Evolutionary conservation across 768 basidiomycete species (phyloP), one percentile per base, ranked within the genome.

Genomic region (Kwoniella dejecticola): DNA sequence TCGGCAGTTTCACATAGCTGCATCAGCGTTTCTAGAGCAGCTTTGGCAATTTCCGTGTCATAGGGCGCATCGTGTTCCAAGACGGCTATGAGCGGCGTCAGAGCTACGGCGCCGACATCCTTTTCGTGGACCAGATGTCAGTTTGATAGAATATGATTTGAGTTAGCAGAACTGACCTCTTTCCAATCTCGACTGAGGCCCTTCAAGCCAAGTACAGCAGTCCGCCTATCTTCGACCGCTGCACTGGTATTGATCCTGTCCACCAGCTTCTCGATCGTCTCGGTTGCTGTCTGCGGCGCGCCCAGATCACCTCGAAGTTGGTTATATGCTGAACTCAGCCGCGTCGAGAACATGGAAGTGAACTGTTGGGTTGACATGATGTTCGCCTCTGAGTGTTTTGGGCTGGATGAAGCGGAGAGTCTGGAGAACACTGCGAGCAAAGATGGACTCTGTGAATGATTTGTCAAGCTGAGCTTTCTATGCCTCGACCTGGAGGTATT

Each of bases 141-240:
- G 31, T 24, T 19, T 2, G 38, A 23, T 17, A 38, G 36, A 27
- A 4, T 12, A 30, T 27, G 24, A 13, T 11, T n/a, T 36, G 7
- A 19, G 8, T 2, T 15, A 15, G 19, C 19, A 53, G 19, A 33
- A 69, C 78, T 58, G 44, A 79, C 80, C 62, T 87, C 83, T 77
- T 89, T 94, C 82, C 89, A 91, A 78, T 96, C 94, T 60, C 93
- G 85, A 46, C 88, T 82, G 54, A 98, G 86, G 21, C 94, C 95
- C 77, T 98, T 98, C 67, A 99, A 84, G 0, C 91, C 86, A 53
- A 96, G 82, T n/a, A 99, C 88, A 0, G 95, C 89, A 26, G 95
- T 95, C 60, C 91, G 85, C 69, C 96, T 83, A 80, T 98, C 96
- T 29, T 92, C 89, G 15, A 94, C 85, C 24, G 90, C 85, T 0